Evolutionary conservation across 306 rosid species (phyloP), one percentile per base, ranked within the genome.

Genomic region (Trichosanthes cucumerina): DNA sequence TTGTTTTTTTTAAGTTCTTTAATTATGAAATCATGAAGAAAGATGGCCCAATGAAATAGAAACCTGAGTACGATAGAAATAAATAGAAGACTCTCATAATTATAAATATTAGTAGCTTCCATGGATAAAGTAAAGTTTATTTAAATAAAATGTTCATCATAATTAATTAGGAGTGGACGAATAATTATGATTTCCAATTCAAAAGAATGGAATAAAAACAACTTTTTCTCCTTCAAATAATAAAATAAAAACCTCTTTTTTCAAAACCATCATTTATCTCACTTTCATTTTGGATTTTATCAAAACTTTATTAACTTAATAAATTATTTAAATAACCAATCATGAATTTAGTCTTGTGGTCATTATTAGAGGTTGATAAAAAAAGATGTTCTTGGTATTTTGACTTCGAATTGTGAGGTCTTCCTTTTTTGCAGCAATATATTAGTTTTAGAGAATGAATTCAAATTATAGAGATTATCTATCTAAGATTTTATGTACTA

Each of bases 81-180:
- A 36, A 36, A 21, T 39, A 10, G 15, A 70, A 70, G 56, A 14
- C 6, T 36, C 49, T 43, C 54, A 39, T 43, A 69, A 41, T 69
- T 69, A 38, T 5, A 43, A 65, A 65, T 65, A 70, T 70, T 14
- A 41, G 53, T 12, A 69, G 76, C 36, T 69, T 69, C 75, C 75
- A n/a, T 41, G 75, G 19, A 69, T 41, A 69, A 69, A 41, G 53
- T 69, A 69, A 64, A 34, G 19, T 69, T 69, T 23, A 69, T 69
- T 39, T 43, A 43, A 21, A 44, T 16, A 21, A n/a, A 70, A 43
- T 4, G 28, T 44, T 70, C 33, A 41, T 5, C 56, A 41, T 70
- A 36, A 36, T 65, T 70, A 36, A 36, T 65, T 36, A 64, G 41
- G 71, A 64, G 71, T 64, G 38, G 38, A 31, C 12, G 8, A 64